Conservation (phyloP, 2,329 filamentous ascomycete genomes). For the Colletotrichum tabaci region DNA sequence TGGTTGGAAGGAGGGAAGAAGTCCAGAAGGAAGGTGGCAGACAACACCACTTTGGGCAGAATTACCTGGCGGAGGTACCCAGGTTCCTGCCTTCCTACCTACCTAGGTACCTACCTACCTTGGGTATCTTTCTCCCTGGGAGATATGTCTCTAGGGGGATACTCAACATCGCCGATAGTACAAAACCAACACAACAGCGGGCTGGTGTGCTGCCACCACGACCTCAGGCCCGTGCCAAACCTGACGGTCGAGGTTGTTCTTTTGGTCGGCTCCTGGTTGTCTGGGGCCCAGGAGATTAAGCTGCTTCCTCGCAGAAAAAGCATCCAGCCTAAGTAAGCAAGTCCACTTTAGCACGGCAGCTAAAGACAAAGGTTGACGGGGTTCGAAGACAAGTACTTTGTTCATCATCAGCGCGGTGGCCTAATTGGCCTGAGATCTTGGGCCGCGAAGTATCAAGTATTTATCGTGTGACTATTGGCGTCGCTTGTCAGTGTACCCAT, state of each 20-base stretch:
- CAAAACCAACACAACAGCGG: not conserved
- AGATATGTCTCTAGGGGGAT: too few relatives aligned
- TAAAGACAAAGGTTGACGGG: constrained; percentile 11
- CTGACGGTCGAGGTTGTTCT: not conserved
- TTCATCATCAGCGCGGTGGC: not conserved
- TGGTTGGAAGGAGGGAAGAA: not conserved
- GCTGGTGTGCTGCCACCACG: not conserved
- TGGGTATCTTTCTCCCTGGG: too few relatives aligned
- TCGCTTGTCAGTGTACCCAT: not conserved
- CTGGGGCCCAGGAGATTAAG: constrained; percentile 12
- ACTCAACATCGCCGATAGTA: not conserved
- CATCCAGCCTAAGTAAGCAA: not conserved
- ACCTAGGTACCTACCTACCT: not conserved
- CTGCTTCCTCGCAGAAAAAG: not conserved
- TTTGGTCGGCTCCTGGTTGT: not conserved
- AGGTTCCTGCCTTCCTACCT: not conserved
- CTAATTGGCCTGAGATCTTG: not conserved
- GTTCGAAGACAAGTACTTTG: not conserved
- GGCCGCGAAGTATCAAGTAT: not conserved
- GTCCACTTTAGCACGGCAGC: not conserved
- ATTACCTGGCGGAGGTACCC: not conserved
- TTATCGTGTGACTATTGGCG: constrained; percentile 1
- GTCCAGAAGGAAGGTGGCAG: too few relatives aligned
- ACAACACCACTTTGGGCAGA: not conserved
- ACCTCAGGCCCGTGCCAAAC: not conserved